phyloP scores from a whole-genome alignment of 2,329 filamentous ascomycete genomes.

The Penicillium sp. region DNA sequence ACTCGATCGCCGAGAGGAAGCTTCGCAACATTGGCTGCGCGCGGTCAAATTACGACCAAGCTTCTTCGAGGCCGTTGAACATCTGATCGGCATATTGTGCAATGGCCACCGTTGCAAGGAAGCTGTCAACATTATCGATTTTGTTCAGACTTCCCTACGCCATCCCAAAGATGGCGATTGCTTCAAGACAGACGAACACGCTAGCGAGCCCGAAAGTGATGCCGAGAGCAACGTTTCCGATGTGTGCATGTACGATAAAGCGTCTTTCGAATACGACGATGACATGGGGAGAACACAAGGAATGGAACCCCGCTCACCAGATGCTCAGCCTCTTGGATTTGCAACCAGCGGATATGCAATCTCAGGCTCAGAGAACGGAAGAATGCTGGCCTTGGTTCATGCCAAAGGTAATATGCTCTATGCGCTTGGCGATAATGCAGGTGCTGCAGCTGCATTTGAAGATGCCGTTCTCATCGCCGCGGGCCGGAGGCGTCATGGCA shows the following conservation, averaged over 20 bases:
- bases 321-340: constrained; percentile 53
- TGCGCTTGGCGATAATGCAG: constrained; percentile 74
- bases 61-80: constrained; percentile 93
- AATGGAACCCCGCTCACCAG: constrained; percentile 27
- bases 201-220: constrained; percentile 61
- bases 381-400: constrained; percentile 89
- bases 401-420: constrained; percentile 99
- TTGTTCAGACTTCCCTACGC: constrained; percentile 72
- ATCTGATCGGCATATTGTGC: constrained; percentile 85
- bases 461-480: constrained; percentile 88
- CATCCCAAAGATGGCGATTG: constrained; percentile 50
- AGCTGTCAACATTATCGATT: constrained; percentile 82
- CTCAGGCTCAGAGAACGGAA: constrained; percentile 81
- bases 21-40: constrained; percentile 78
- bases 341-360: constrained; percentile 82
- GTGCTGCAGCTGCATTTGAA: constrained; percentile 86
- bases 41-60: constrained; percentile 81
- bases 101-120: constrained; percentile 76
- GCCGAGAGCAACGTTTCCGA: constrained; percentile 54
- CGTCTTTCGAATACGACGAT: constrained; percentile 57
- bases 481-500: constrained; percentile 66
- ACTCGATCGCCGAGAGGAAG: constrained; percentile 76
- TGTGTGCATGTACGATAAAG: constrained; percentile 55
- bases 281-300: constrained; percentile 34
- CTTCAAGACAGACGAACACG: constrained; percentile 52